phyloP scores from a whole-genome alignment of 2,329 filamentous ascomycete species.

The Penicillium hordei region DNA sequence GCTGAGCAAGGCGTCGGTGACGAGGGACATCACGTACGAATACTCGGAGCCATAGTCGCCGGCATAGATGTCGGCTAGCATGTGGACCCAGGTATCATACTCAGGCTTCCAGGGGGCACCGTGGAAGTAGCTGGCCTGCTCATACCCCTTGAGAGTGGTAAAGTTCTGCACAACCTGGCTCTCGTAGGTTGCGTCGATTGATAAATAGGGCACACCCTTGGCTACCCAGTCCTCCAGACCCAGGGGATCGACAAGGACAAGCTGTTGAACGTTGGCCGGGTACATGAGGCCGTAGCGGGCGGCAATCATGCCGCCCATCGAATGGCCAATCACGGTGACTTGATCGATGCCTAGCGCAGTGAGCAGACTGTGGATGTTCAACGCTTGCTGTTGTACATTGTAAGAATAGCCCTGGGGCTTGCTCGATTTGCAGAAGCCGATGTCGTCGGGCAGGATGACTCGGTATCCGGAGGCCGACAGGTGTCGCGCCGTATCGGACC shows the following conservation, averaged over 20 bases:
- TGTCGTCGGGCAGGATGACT: slow-evolving; percentile 18
- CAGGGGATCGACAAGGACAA: slow-evolving; percentile 15
- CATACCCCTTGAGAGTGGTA: slow-evolving; percentile 14
- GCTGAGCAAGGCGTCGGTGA: slow-evolving; percentile 14
- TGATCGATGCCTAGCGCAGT: slow-evolving; percentile 10
- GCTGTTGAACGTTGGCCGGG: slow-evolving; percentile 10
- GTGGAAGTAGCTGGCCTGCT: slow-evolving; percentile 16
- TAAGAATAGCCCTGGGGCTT: slow-evolving; percentile 18
- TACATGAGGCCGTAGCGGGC: slow-evolving; percentile 20
- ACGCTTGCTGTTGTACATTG: slow-evolving; percentile 14
- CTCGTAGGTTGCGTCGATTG: slow-evolving; percentile 10
- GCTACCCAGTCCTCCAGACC: slow-evolving; percentile 18
- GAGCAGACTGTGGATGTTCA: slow-evolving; percentile 17
- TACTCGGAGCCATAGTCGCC: slow-evolving; percentile 12
- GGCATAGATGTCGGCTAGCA: slow-evolving; percentile 17
- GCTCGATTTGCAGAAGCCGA: slow-evolving; percentile 20
- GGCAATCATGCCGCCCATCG: slow-evolving; percentile 19
- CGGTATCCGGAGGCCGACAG: slow-evolving; percentile 14
- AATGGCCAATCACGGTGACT: slow-evolving; percentile 16
- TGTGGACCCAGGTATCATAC: slow-evolving; percentile 16
- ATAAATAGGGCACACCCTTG: slow-evolving; percentile 13
- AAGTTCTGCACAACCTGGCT: slow-evolving; percentile 13
- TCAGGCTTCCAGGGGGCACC: slow-evolving; percentile 13
- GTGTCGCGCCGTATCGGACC: slow-evolving; percentile 15
- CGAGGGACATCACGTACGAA: slow-evolving; percentile 17